These are phyloP conservation scores for Fraxinus sp. DNA, from an alignment of 305 asterid species.

Conservation along the genomic window DNA sequence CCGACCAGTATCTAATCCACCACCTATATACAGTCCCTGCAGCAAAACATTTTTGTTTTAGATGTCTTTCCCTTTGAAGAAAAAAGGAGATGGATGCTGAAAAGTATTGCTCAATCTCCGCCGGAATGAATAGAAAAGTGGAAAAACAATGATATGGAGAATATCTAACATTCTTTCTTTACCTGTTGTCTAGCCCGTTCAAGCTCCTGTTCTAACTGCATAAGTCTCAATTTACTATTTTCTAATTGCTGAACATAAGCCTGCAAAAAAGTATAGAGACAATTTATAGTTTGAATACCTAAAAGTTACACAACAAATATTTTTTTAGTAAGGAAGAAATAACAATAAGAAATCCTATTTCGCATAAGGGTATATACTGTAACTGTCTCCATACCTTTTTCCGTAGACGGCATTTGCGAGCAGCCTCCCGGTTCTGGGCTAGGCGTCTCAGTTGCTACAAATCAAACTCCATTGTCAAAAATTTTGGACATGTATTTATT, in stretches of 20 bases:
- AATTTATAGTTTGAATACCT: conserved; percentile 9
- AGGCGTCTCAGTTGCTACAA: conserved; percentile 72
- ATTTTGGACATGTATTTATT: not conserved
- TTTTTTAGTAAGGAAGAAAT: conserved; percentile 3
- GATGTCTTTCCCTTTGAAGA: conserved; percentile 12
- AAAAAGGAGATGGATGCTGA: not conserved
- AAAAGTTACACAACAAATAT: not conserved
- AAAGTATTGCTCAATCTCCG: not conserved
- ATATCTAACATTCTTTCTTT: conserved; percentile 11
- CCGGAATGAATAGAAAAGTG: not conserved
- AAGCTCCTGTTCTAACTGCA: conserved; percentile 90
- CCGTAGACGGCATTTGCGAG: conserved; percentile 82
- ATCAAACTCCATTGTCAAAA: conserved; percentile 21
- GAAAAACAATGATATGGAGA: conserved; percentile 10
- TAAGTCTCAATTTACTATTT: conserved; percentile 64
- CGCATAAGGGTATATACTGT: not conserved
- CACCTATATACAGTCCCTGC: conserved; percentile 55
- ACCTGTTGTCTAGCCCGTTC: conserved; percentile 77
- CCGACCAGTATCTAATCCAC: conserved; percentile 55
- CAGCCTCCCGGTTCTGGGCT: conserved; percentile 96
- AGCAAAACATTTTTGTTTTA: conserved; percentile 23
- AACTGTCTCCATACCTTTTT: conserved; percentile 58
- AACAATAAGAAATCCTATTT: not conserved
- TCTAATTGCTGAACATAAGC: conserved; percentile 96
- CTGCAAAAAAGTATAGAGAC: conserved; percentile 36